A percentile compares a stretch with the other conserved stretches of the same genome.
phyloP scores from a whole-genome alignment of 345 rosid genomes.

The Eucalyptus paniculata region DNA sequence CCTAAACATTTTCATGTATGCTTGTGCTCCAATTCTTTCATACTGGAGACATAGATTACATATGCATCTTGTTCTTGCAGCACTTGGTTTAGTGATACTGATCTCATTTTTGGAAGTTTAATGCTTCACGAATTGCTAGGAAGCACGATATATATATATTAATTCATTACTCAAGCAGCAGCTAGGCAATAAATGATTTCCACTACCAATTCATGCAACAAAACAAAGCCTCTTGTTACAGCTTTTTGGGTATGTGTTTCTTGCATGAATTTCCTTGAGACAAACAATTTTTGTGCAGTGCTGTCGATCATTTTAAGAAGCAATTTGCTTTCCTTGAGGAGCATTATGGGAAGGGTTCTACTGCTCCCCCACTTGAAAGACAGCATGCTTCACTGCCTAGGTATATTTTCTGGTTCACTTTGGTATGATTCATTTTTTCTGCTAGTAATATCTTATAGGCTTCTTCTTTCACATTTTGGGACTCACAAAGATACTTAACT shows the following conservation, averaged over 20 bases:
- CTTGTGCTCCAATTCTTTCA: too few species aligned
- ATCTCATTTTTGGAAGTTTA: background rate
- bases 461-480: background rate
- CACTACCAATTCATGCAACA: background rate
- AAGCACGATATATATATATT: background rate
- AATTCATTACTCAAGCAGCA: background rate
- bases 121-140: background rate
- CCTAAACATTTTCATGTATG: background rate
- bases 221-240: background rate
- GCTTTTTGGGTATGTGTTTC: background rate
- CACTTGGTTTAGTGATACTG: background rate
- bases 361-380: constrained; percentile 79
- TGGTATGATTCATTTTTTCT: background rate
- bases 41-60: background rate
- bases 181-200: background rate
- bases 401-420: constrained; percentile 13
- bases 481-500: background rate
- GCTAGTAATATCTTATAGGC: background rate
- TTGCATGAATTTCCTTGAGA: background rate
- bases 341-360: constrained; percentile 77
- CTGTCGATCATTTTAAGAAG: constrained; percentile 96
- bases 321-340: constrained; percentile 95
- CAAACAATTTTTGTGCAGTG: constrained; percentile 34
- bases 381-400: constrained; percentile 97
- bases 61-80: background rate